Base-by-base conservation (phyloP, 352 stramenopile genomes). In the Phytophthora litchii region DNA sequence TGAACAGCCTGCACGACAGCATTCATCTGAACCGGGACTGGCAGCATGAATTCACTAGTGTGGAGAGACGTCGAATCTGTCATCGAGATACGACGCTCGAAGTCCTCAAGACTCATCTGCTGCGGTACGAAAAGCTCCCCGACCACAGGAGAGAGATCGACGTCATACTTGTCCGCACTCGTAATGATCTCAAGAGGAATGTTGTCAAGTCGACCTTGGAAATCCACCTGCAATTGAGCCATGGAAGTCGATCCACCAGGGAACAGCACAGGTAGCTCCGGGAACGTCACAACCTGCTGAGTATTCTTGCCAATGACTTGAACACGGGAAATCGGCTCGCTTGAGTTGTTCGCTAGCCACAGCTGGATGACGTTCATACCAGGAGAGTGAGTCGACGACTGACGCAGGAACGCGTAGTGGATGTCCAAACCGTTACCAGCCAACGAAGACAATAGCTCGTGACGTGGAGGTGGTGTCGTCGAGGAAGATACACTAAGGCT, bases 221-320 rank as follows among this genome's bases (percentile, higher is more conserved):
- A 96, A 60, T 97, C 78, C 29, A 96, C 81, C 38, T 95, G 82
- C 46, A 97, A 52, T 52, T 92, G 79, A 0, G 80, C 87, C 76
- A 92, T 92, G 2, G 76, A 85, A 13, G 78, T 74, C 6, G 75
- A 82, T 10, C 73, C 87, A 9, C 88, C 87, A 37, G 89, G 83
- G 46, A 93, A 91, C 20, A 97, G 56, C 9, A 95, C 78, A 9
- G 89, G 79, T 16, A 96, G 78, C 57, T 96, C 83, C 3, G 83
- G 74, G 60, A 93, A 97, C 14, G 86, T 73, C 35, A 94, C 67
- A 20, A 97, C 75, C 27, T 83, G 67, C 40, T 79, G 55, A 27
- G 62, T 43, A 14, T 66, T 72, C 46, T 70, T 81, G 2, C 61
- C 64, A 27, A 76, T 41, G 3, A 83, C 58, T 64, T 86, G 67